Base-by-base conservation (phyloP, 176 grass and related monocot species). In the Zoysia japonica region DNA sequence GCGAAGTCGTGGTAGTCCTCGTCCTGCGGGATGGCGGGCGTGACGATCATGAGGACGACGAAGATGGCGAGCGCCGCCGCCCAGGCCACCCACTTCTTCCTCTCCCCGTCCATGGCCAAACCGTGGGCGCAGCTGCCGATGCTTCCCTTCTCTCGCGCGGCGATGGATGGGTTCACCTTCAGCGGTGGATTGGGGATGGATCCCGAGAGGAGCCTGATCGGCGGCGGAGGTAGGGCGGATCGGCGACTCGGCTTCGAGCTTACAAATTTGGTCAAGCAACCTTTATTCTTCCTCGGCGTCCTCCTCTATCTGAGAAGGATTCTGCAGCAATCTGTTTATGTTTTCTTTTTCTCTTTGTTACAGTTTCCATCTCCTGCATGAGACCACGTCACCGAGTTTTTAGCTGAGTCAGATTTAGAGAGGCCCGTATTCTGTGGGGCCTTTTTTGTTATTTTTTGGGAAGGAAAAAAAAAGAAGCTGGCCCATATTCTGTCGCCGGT, bases 1-100 rank as follows among this genome's bases (percentile, higher is more conserved):
- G 95, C 92, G 81, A 98, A 98, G 86, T 90, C 38, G 88, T 98
- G 95, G 81, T 98, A 98, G 48, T 78, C 90, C 85, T 98, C 77
- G 54, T 90, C 43, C 83, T 98, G 95, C 61, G 92, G 95, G 75
- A 94, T 98, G 76, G 88, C 86, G 44, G 95, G 95, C 6, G 95
- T 94, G 42, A 98, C 87, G 71, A 90, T 35, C 95, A 98, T 98
- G 75, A 98, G 83, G 55, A 98, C 95, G 12, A 89, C 74, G 78
- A 98, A 98, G 49, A 90, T 92, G 52, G 61, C 66, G 77, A 70
- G 28, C 48, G 95, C 89, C 75, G 78, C 89, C 66, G 66, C 87
- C 80, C 77, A 86, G 75, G 83, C 92, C 37, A 81, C 77, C 83
- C 83, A 92, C 70, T 90, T 94, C 82, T 44, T 87, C 71, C 69